These are phyloP conservation scores for Camellia granthamiana DNA, from an alignment of 148 eudicot genomes.

Conservation along the genomic window DNA sequence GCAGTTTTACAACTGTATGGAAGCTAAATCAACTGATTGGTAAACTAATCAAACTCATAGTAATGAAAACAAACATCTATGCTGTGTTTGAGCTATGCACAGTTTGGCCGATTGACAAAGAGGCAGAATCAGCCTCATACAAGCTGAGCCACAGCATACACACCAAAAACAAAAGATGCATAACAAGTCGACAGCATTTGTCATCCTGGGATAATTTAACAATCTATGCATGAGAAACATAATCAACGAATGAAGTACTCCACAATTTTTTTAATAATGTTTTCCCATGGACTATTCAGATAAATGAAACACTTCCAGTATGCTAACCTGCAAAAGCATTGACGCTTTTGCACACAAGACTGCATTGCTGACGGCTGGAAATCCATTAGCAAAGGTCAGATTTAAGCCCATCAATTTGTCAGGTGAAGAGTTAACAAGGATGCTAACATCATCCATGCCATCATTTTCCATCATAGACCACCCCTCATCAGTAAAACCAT, in stretches of 20 bases:
- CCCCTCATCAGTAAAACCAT: slow-evolving; percentile 81
- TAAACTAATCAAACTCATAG: not conserved
- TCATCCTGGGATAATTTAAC: not conserved
- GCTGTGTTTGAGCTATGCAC: not conserved
- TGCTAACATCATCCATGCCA: slow-evolving; percentile 75
- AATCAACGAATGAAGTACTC: not conserved
- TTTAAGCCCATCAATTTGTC: slow-evolving; percentile 69
- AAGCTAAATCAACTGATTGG: not conserved
- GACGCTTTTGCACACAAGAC: slow-evolving; percentile 82
- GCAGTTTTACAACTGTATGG: too few species aligned
- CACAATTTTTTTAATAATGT: too few species aligned
- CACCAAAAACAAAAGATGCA: too few species aligned
- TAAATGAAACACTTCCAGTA: not conserved
- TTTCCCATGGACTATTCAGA: not conserved
- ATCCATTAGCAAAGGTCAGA: slow-evolving; percentile 65
- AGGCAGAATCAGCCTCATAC: not conserved
- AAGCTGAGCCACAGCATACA: not conserved
- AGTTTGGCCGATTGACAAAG: not conserved
- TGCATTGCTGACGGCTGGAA: slow-evolving; percentile 62
- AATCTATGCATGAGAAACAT: not conserved
- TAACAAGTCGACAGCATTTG: not conserved
- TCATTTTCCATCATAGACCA: slow-evolving; percentile 80
- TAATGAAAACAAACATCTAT: not conserved
- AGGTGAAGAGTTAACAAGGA: slow-evolving; percentile 77
- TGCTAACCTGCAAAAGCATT: slow-evolving; percentile 77